Conservation (phyloP, 441 rosid genomes). For the Erodium trifolium region DNA sequence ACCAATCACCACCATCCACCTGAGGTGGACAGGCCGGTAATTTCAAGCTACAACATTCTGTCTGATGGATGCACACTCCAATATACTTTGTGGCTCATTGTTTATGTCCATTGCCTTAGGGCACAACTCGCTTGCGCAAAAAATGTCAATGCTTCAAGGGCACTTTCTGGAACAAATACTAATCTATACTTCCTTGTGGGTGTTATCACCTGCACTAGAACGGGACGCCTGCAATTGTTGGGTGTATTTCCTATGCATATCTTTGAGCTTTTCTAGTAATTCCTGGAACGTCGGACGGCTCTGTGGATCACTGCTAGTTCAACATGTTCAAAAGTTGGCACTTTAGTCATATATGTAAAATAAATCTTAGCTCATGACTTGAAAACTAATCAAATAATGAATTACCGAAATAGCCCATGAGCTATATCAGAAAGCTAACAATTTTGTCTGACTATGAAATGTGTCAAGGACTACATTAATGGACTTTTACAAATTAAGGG, state of each 20-base stretch:
- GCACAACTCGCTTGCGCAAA: neutral
- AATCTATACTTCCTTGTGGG: slow-evolving; percentile 30
- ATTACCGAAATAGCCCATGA: neutral
- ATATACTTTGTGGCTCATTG: slow-evolving; percentile 1
- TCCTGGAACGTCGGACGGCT: slow-evolving; percentile 80
- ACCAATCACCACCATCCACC: slow-evolving; percentile 17
- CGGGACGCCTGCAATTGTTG: slow-evolving; percentile 70
- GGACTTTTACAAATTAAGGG: neutral
- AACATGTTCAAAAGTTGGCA: slow-evolving; percentile 6
- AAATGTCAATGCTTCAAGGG: neutral
- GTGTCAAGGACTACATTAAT: too few species aligned
- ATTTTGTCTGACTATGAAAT: too few species aligned
- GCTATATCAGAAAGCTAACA: neutral
- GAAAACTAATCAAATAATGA: too few species aligned
- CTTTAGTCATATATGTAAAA: slow-evolving; percentile 13
- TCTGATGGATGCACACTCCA: neutral
- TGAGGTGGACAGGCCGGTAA: slow-evolving; percentile 16
- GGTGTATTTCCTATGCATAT: slow-evolving; percentile 57
- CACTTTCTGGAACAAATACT: neutral
- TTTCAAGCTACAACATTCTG: slow-evolving; percentile 9
- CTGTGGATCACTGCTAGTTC: slow-evolving; percentile 52
- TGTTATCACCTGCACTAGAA: slow-evolving; percentile 18
- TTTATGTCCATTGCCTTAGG: neutral
- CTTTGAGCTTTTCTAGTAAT: slow-evolving; percentile 68
- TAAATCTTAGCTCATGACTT: too few species aligned